Evolutionary conservation across 2,329 filamentous ascomycete species (phyloP).

Genomic region (Hymenoscyphus occultus): DNA sequence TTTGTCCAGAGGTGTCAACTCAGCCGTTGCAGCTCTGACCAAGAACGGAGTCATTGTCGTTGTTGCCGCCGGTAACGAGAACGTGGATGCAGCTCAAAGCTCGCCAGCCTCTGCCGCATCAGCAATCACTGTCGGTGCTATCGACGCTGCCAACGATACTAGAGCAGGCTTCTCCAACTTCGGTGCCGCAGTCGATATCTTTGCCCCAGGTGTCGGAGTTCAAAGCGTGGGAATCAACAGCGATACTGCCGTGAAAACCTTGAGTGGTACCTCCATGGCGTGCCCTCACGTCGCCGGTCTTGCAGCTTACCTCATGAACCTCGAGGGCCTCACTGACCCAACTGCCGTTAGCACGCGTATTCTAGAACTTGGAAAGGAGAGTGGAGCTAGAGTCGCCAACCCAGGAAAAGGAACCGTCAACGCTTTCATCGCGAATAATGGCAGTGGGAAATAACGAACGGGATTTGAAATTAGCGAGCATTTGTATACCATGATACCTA

Average conservation of each 20-base stretch:
- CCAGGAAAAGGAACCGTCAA: conserved; percentile 8
- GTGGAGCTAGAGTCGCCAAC: conserved; percentile 4
- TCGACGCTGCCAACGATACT: conserved; percentile 39
- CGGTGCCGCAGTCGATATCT: conserved; percentile 48
- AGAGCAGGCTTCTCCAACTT: conserved; percentile 50
- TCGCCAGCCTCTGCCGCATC: conserved; percentile 49
- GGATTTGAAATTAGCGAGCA: neutral
- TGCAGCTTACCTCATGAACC: conserved; percentile 61
- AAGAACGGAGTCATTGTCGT: conserved; percentile 49
- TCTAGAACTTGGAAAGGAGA: conserved; percentile 37
- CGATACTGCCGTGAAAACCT: conserved; percentile 43
- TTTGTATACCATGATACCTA: neutral
- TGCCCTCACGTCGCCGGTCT: conserved; percentile 66
- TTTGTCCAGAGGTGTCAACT: conserved; percentile 9
- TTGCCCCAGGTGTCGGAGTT: conserved; percentile 48
- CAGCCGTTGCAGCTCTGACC: conserved; percentile 33
- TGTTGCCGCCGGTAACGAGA: conserved; percentile 53
- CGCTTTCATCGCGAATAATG: conserved; percentile 14
- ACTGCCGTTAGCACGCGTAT: conserved; percentile 40
- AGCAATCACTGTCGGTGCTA: conserved; percentile 52
- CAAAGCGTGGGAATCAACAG: conserved; percentile 46
- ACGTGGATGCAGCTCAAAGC: conserved; percentile 38
- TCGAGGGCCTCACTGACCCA: conserved; percentile 41
- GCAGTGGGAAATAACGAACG: conserved; percentile 10
- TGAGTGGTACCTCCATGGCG: conserved; percentile 63